These are phyloP conservation scores for Mortierella sp. DNA, from an alignment of 371 early-diverging fungal genomes.

Conservation along the genomic window DNA sequence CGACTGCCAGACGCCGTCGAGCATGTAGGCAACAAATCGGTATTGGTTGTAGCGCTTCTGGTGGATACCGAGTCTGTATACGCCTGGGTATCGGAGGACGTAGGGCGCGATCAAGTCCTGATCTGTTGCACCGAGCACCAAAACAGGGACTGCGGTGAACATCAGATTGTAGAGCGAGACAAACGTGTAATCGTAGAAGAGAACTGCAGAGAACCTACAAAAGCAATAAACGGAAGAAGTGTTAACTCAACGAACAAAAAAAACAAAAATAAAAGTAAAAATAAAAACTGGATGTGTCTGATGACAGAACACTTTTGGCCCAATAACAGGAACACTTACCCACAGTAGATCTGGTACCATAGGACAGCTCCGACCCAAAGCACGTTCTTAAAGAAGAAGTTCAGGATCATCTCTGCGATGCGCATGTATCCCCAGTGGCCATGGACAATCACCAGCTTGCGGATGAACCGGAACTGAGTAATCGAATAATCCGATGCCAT, in stretches of 20 bases:
- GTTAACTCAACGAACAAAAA: too few species aligned
- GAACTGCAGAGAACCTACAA: constrained; percentile 78
- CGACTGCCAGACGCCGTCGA: constrained; percentile 81
- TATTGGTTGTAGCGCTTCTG: constrained; percentile 67
- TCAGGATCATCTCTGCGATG: constrained; percentile 89
- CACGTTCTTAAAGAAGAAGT: constrained; percentile 94
- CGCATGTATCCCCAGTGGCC: constrained; percentile 93
- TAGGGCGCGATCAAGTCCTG: constrained; percentile 69
- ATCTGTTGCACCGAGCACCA: constrained; percentile 73
- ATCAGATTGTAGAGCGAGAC: constrained; percentile 85
- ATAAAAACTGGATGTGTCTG: not conserved
- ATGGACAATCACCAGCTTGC: constrained; percentile 83
- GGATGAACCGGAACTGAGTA: constrained; percentile 90
- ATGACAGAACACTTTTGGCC: not conserved
- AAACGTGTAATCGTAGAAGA: constrained; percentile 90
- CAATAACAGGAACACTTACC: constrained; percentile 42
- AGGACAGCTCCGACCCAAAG: constrained; percentile 87
- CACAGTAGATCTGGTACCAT: constrained; percentile 89
- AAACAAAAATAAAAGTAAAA: too few species aligned
- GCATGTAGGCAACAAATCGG: constrained; percentile 73
- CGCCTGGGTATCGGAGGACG: constrained; percentile 70
- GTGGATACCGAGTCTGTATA: constrained; percentile 73
- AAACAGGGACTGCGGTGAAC: constrained; percentile 79
- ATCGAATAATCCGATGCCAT: constrained; percentile 94
- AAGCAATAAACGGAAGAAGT: not conserved